Base-by-base conservation (phyloP, 805 yeast genomes). In the Pichia eremophila region DNA sequence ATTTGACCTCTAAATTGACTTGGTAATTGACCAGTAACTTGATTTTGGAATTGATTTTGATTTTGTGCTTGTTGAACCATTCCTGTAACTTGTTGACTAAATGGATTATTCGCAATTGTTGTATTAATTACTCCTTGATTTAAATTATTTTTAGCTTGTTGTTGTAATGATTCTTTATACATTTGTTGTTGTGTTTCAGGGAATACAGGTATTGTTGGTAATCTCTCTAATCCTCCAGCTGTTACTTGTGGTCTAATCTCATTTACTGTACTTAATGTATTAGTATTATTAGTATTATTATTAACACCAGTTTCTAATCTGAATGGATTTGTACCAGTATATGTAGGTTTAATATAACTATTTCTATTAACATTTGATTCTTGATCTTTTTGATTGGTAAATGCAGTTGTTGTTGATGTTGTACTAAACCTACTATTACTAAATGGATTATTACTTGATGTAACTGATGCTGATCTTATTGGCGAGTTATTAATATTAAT, bases 221-320 rank as follows among this genome's bases (percentile, higher is more conserved):
- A 61, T 44, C 68, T 67, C 58, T 84, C 90, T 50, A 81, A 70
- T 0, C 90, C 91, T 5, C 90, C 91, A 34, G 87, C 84, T 2
- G 88, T 82, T 2, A 78, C 74, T 57, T 78, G 83, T 15, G 71
- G 66, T 55, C 69, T 65, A 54, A 74, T 19, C 45, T 59, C 55
- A 4, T 45, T 40, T 29, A 41, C 44, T 11, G 39, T 41, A 51
- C 51, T 39, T 58, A 63, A 40, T 11, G 39, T 25, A 10, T 5
- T 34, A 34, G 2, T 34, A 12, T 18, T 41, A 38, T 32, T 39
- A 15, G 54, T 57, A 8, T 52, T 49, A 8, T 52, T 49, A 5
- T 60, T 46, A 6, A 43, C 17, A 29, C 42, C 43, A 3, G 51
- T 49, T 37, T 49, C 52, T 27, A 52, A 44, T 22, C 77, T 69